A percentile compares a stretch with the other conserved stretches of the same genome.
phyloP scores from a whole-genome alignment of 208 protist species.

The Leishmania tropica region DNA sequence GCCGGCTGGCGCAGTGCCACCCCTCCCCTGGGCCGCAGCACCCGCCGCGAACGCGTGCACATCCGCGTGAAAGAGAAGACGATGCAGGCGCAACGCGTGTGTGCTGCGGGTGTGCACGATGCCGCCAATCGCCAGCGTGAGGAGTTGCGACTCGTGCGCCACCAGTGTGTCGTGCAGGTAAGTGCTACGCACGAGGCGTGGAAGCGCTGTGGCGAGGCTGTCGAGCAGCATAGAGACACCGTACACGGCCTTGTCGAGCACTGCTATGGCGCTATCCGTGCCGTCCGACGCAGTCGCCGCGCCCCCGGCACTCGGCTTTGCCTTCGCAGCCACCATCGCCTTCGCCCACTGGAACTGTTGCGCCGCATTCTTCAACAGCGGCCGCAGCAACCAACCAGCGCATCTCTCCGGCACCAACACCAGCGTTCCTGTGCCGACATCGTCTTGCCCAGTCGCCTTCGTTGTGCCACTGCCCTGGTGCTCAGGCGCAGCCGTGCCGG shows the following conservation, averaged over 20 bases:
- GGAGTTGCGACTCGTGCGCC: conserved; percentile 44
- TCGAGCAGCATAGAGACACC: conserved; percentile 34
- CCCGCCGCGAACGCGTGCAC: conserved; percentile 37
- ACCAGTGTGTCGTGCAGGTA: conserved; percentile 57
- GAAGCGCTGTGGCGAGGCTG: conserved; percentile 35
- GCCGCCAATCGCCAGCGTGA: conserved; percentile 46
- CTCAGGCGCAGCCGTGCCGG: not conserved
- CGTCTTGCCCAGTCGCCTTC: not conserved
- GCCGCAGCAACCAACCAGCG: conserved; percentile 54
- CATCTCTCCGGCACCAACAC: conserved; percentile 15
- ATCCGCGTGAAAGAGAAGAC: conserved; percentile 54
- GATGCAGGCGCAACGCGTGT: conserved; percentile 43
- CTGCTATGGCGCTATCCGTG: conserved; percentile 10
- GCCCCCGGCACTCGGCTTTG: not conserved
- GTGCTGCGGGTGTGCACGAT: conserved; percentile 33
- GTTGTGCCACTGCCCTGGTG: not conserved
- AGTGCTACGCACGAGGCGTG: conserved; percentile 31
- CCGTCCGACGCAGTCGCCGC: conserved; percentile 7
- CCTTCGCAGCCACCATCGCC: conserved; percentile 31
- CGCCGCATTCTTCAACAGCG: conserved; percentile 57
- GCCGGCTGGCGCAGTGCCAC: not conserved
- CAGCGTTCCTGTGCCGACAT: not conserved
- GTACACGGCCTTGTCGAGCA: conserved; percentile 45
- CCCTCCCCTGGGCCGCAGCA: not conserved
- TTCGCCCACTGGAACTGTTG: conserved; percentile 46